Base-by-base conservation (phyloP, 805 yeast genomes). In the Myxozyma udenii region DNA sequence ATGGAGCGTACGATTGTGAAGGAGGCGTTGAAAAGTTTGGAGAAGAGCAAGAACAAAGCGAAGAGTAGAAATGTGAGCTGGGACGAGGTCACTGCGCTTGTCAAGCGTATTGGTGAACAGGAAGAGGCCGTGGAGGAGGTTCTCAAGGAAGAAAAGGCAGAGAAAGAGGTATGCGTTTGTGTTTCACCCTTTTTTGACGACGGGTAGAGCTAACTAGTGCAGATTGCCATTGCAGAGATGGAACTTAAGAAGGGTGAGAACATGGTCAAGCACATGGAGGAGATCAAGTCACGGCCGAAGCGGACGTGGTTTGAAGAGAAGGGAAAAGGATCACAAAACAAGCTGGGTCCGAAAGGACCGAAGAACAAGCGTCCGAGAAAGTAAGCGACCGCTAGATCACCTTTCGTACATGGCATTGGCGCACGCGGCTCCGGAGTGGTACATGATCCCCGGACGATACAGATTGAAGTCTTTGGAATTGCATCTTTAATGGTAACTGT, bases 31-130 rank as follows among this genome's bases (percentile, higher is more conserved):
- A 85, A 82, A 63, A 78, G 85, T 50, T 80, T 83, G 11, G 70
- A 69, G 36, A 69, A 65, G 42, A 81, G 83, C 60, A 90, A 89
- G 2, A 67, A 66, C 48, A 70, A 68, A 55, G 70, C 72, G 32
- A 78, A 89, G n/a, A 91, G 96, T 48, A 79, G 96, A 64, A 85
- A 80, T 62, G 88, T 91, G n/a, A 87, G 89, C 64, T 93, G 98
- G 98, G 70, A 70, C 21, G 85, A 84, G 59, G 83, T 91, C 44
- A 95, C 87, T 62, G 77, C 75, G 49, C 73, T 87, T 39, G 78
- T 83, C 62, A 73, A 75, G 43, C 68, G 80, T 28, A 76, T 93
- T 14, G 85, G 78, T 39, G 70, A 74, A 1, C 86, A 85, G 69
- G 67, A 73, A 19, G 80, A 74, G 1, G 73, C 77, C 1, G 75